Conservation (phyloP, 1,284 basidiomycete genomes). For the Pseudozyma thailandica region DNA sequence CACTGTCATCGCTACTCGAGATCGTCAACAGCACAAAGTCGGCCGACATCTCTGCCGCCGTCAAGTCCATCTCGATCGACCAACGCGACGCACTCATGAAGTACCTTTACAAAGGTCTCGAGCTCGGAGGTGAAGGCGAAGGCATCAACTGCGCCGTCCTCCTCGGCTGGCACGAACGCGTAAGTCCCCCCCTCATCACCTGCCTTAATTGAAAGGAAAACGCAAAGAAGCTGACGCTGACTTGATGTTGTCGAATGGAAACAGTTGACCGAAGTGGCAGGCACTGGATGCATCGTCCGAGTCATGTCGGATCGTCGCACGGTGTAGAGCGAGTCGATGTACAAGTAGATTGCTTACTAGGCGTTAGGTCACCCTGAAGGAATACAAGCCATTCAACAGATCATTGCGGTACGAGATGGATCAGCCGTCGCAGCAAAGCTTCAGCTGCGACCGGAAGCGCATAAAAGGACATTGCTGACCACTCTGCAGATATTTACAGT, state of each 20-base stretch:
- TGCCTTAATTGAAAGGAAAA: background rate
- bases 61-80: constrained; percentile 80
- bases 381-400: background rate
- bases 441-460: too few species aligned
- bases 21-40: constrained; percentile 95
- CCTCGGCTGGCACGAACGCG: constrained; percentile 95
- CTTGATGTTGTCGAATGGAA: background rate
- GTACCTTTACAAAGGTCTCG: constrained; percentile 97
- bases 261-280: constrained; percentile 92
- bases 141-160: constrained; percentile 76
- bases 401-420: too few species aligned
- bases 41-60: constrained; percentile 81
- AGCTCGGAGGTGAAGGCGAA: constrained; percentile 60
- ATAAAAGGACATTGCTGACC: too few species aligned
- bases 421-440: too few species aligned
- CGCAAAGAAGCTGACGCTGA: background rate
- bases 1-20: constrained; percentile 84
- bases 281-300: constrained; percentile 94
- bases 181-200: constrained; percentile 69
- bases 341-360: too few species aligned
- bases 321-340: too few species aligned
- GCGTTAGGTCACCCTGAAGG: background rate
- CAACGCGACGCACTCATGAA: constrained; percentile 96
- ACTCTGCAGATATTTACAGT: too few species aligned
- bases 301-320: constrained; percentile 85